Evolutionary conservation across 306 rosid genomes (phyloP).

Genomic region (Biancaea sappan): DNA sequence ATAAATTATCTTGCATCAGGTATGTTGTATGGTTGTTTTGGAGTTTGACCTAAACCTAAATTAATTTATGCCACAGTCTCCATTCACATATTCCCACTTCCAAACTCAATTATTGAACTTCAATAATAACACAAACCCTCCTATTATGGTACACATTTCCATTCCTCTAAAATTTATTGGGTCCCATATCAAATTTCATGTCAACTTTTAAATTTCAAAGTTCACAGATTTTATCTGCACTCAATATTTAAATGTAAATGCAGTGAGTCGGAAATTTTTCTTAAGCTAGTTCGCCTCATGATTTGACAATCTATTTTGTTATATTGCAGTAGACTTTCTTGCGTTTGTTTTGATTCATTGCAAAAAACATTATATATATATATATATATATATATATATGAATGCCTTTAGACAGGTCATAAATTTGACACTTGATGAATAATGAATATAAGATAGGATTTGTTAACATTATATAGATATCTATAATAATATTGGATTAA

Average conservation of each 20-base stretch:
- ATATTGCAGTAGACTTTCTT: no score
- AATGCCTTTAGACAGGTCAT: no score
- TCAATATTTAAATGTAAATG: not conserved
- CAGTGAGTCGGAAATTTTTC: not conserved
- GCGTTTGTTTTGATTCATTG: no score
- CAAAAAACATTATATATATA: no score
- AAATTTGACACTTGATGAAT: no score
- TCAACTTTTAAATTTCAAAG: not conserved
- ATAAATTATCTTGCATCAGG: not conserved
- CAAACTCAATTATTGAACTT: conserved; percentile 17
- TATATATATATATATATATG: no score
- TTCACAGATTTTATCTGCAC: not conserved
- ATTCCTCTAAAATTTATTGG: not conserved
- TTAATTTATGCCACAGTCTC: not conserved
- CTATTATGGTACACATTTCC: not conserved
- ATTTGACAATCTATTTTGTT: no score
- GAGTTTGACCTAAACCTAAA: conserved; percentile 4
- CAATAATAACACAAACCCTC: not conserved
- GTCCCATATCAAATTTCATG: not conserved
- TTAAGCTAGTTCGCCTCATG: no score
- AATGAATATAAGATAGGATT: no score
- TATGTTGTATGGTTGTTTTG: not conserved
- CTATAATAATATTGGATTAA: no score
- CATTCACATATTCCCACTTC: not conserved
- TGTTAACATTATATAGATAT: no score